Base-by-base conservation (phyloP, 129 eudicot genomes). In the Tagetes patula region DNA sequence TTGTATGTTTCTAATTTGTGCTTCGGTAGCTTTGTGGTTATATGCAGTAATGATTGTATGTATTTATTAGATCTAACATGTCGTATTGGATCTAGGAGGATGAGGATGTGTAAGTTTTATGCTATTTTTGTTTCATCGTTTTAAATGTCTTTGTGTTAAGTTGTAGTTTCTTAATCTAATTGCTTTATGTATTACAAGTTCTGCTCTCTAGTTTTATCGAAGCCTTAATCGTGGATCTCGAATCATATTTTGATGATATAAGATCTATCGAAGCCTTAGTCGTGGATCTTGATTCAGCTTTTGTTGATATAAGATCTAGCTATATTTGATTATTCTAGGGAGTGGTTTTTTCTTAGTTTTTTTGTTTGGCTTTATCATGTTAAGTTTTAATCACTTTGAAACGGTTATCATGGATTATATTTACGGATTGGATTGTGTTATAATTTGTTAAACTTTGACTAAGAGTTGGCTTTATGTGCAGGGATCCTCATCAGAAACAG, bases 401-500 rank as follows among this genome's bases (percentile, higher is more conserved):
- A 64, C 63, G 27, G 63, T 9, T 20, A 63, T 36, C 14, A 8
- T 71, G 52, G 50, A 9, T 53, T 71, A 10, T 27, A 10, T 54
- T 39, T n/a, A 66, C 71, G 27, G 40, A 6, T 12, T 40, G 30
- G 52, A 4, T 37, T 72, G 10, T 4, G 31, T 2, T 32, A 3
- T 2, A 67, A 6, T 59, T 59, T 2, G 6, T 45, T 45, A 56
- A 55, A 68, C 34, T 54, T 67, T 1, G 34, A 59, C 53, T 14
- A 36, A 61, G 8, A 32, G 52, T 33, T 41, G 49, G 31, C 7
- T 67, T 33, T 43, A 3, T 56, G 63, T 79, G 32, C 69, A 85
- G 90, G 86, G 74, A 56, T 81, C 80, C 73, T 81, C 72, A 75
- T 70, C 69, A 81, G 84, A 78, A 65, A 70, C 55, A 76, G 45